Conservation (phyloP, 164 flowering plant species). For the Nelumbo lutea region DNA sequence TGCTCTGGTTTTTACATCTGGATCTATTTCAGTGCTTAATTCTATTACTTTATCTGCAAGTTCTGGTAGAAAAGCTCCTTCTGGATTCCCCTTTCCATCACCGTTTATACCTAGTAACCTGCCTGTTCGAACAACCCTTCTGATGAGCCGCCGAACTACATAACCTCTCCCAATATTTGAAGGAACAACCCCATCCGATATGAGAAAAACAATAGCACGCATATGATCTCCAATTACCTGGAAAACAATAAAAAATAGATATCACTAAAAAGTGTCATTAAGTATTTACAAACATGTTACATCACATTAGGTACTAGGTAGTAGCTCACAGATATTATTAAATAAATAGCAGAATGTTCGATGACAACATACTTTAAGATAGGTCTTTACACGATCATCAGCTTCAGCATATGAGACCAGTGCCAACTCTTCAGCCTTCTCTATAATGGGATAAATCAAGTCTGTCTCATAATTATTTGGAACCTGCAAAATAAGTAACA, state of each 20-base stretch:
- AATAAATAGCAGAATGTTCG: not conserved
- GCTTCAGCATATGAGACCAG: slow-evolving; percentile 55
- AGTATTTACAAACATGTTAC: not conserved
- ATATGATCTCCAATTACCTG: slow-evolving; percentile 91
- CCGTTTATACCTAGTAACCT: slow-evolving; percentile 81
- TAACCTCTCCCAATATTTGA: slow-evolving; percentile 98
- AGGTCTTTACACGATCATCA: slow-evolving; percentile 55
- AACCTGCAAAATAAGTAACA: slow-evolving; percentile 50
- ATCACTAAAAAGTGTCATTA: not conserved
- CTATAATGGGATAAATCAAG: slow-evolving; percentile 89
- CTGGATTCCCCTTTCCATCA: slow-evolving; percentile 50
- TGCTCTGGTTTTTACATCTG: slow-evolving; percentile 54
- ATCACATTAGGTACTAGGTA: not conserved
- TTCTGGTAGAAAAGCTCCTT: slow-evolving; percentile 67
- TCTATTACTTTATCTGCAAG: slow-evolving; percentile 81
- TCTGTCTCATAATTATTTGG: slow-evolving; percentile 94
- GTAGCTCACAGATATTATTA: not conserved
- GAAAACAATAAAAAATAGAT: slow-evolving; percentile 4
- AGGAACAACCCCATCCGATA: slow-evolving; percentile 92
- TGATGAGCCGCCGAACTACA: slow-evolving; percentile 83
- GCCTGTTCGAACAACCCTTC: slow-evolving; percentile 85
- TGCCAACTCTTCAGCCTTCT: slow-evolving; percentile 76
- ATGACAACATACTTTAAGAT: slow-evolving; percentile 57
- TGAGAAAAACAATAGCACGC: slow-evolving; percentile 87
- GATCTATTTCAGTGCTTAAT: slow-evolving; percentile 59